Evolutionary conservation across 176 grass and related monocot genomes (phyloP), one percentile per base, ranked within the genome.

Genomic region (Aegilops bicornis): DNA sequence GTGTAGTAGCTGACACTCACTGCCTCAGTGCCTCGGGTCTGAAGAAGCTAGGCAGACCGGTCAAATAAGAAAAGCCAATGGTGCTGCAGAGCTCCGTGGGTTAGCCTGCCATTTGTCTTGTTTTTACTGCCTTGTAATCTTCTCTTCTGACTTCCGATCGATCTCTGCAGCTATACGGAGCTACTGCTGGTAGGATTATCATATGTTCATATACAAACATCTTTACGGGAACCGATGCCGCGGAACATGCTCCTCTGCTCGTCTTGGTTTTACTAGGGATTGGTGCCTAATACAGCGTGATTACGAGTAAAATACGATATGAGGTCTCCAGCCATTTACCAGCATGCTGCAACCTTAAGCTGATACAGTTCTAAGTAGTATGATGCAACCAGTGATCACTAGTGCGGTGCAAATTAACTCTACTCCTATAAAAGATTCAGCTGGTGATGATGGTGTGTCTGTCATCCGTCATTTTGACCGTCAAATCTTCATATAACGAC

Each of bases 31-130:
- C 81, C 77, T 88, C 42, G 89, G 64, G 61, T 22, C 77, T 16
- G 69, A 50, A 10, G 85, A 73, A 33, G 27, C 69, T 56, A 77
- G 29, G 30, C 74, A 72, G 77, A 77, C 40, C 63, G 14, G 89
- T 88, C 89, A 85, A 84, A 85, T 77, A 77, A 75, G 89, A 81
- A 88, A 88, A 91, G 52, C 77, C 85, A 88, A 64, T 33, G 12
- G 13, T 5, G 8, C 39, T 19, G 33, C 74, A 6, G 45, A 47
- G 13, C 83, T 29, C 73, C 62, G 76, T 68, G 83, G 60, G 67
- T 19, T 27, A 68, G 60, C 4, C 76, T 84, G 76, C 84, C 89
- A 40, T 25, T 47, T 66, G 76, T 13, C 74, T 91, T 91, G 68
- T 87, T 88, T 42, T 88, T 91, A 88, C 82, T 27, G 23, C 17